phyloP scores from a whole-genome alignment of 2,329 filamentous ascomycete species.

The Fusarium begoniae region DNA sequence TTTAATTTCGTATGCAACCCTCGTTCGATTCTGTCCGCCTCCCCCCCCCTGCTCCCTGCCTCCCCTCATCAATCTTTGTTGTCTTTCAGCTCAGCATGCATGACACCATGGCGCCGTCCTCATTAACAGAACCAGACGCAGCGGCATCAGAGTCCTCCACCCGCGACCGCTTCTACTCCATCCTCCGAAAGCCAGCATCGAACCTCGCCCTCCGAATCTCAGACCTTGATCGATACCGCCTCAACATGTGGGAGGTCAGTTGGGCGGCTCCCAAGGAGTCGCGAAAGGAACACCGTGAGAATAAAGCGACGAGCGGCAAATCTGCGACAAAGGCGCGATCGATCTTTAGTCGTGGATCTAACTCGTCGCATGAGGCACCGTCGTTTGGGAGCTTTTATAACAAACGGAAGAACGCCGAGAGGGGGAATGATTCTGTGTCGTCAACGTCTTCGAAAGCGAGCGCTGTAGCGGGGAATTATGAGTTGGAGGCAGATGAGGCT shows the following conservation, averaged over 20 bases:
- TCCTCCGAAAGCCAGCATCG: constrained; percentile 19
- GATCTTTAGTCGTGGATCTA: constrained; percentile 18
- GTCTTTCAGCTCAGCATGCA: background rate
- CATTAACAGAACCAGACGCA: background rate
- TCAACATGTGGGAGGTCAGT: constrained; percentile 35
- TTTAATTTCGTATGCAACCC: background rate
- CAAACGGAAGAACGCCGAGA: background rate
- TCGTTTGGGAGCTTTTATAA: background rate
- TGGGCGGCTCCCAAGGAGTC: constrained; percentile 31
- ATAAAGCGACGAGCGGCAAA: constrained; percentile 6
- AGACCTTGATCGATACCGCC: constrained; percentile 8
- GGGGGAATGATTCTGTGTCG: background rate
- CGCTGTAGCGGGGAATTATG: background rate
- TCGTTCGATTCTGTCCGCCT: background rate
- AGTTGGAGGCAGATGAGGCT: constrained; percentile 8
- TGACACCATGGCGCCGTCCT: background rate
- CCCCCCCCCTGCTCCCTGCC: background rate
- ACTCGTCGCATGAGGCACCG: constrained; percentile 8
- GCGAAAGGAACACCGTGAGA: constrained; percentile 30
- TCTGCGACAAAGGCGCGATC: background rate
- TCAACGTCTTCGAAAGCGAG: constrained; percentile 3
- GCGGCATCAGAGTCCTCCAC: background rate
- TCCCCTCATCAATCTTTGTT: background rate
- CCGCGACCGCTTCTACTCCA: constrained; percentile 3
- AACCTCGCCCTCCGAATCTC: constrained; percentile 2